These are phyloP conservation scores for Escovopsis sp. DNA, from an alignment of 2,329 filamentous ascomycete species.

Conservation along the genomic window DNA sequence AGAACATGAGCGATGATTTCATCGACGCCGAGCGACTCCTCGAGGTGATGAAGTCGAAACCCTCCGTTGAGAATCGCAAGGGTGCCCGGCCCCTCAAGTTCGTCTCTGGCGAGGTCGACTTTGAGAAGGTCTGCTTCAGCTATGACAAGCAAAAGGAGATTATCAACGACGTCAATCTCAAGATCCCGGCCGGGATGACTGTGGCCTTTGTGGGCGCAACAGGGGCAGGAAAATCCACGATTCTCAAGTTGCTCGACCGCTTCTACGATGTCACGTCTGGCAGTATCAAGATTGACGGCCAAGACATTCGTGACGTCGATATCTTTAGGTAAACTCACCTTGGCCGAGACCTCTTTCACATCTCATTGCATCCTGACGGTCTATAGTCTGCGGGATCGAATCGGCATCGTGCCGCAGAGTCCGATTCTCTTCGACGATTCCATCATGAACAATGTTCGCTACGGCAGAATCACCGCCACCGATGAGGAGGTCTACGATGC, in stretches of 20 bases:
- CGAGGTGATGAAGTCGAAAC: slow-evolving; percentile 41
- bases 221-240: slow-evolving; percentile 43
- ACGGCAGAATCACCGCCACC: slow-evolving; percentile 36
- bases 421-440: slow-evolving; percentile 42
- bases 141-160: slow-evolving; percentile 45
- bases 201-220: slow-evolving; percentile 46
- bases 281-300: slow-evolving; percentile 37
- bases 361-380: slow-evolving; percentile 4
- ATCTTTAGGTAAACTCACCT: slow-evolving; percentile 24
- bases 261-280: slow-evolving; percentile 42
- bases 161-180: slow-evolving; percentile 37
- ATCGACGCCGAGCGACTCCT: slow-evolving; percentile 42
- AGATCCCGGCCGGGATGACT: slow-evolving; percentile 34
- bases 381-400: slow-evolving; percentile 32
- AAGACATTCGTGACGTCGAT: slow-evolving; percentile 40
- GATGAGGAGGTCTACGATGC: slow-evolving; percentile 40
- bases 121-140: slow-evolving; percentile 39
- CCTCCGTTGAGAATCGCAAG: slow-evolving; percentile 37
- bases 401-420: slow-evolving; percentile 41
- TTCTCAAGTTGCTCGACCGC: slow-evolving; percentile 41
- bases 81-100: slow-evolving; percentile 34
- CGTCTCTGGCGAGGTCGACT: slow-evolving; percentile 36
- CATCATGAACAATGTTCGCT: slow-evolving; percentile 43
- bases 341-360: neutral
- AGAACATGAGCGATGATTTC: slow-evolving; percentile 38